Evolutionary conservation across 768 basidiomycete genomes (phyloP).

Genomic region (Amanita molliuscula): DNA sequence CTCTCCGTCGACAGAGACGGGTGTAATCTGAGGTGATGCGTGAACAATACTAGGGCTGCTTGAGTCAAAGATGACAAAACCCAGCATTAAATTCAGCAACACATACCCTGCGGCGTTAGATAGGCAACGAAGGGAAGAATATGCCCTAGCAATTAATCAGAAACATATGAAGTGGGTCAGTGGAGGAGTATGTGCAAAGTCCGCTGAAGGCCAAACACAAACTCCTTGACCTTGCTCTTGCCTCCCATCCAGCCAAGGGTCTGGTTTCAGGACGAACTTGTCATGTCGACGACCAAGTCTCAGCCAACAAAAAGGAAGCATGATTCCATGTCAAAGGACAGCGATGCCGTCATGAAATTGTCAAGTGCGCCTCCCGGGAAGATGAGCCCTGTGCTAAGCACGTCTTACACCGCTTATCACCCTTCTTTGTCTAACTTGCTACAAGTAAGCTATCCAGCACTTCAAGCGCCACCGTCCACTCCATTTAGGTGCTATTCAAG

Average conservation of each 20-base stretch:
- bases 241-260: constrained; percentile 8
- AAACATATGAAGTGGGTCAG: constrained; percentile 5
- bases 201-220: constrained; percentile 5
- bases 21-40: not conserved
- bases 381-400: constrained; percentile 30
- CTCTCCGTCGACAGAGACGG: not conserved
- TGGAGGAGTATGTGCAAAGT: not conserved
- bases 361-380: constrained; percentile 17
- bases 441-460: constrained; percentile 45
- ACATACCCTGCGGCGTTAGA: constrained; percentile 4
- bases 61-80: not conserved
- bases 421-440: not conserved
- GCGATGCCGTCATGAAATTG: constrained; percentile 16
- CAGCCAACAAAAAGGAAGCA: constrained; percentile 35
- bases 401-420: constrained; percentile 5
- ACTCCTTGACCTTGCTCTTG: constrained; percentile 1
- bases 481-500: constrained; percentile 51
- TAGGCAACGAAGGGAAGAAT: not conserved
- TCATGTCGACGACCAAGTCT: constrained; percentile 25
- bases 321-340: constrained; percentile 17
- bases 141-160: constrained; percentile 6
- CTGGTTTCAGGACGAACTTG: constrained; percentile 12
- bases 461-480: constrained; percentile 46
- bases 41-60: not conserved
- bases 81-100: not conserved